Base-by-base conservation (phyloP, 1,284 basidiomycete genomes). In the Boletus mariae region DNA sequence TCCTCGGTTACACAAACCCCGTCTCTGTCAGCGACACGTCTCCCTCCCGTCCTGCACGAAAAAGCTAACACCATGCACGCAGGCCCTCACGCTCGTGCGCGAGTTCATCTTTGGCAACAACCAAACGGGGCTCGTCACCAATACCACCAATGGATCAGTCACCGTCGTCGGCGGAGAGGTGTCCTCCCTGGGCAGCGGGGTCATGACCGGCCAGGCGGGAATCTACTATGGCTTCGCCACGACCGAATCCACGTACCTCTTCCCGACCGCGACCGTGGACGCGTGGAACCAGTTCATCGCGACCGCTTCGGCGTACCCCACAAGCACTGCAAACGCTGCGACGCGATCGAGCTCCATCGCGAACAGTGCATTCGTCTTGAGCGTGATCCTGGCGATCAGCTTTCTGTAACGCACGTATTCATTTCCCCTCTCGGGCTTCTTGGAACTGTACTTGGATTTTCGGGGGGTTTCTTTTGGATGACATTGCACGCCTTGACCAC, bases 31-130 rank as follows among this genome's bases (percentile, higher is more conserved):
- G 82, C 61, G 9, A 43, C 32, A 11, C 47, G 29, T 31, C 37
- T 6, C 20, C 35, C 26, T 29, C 31, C 20, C 20, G 15, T 1
- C 2, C 15, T 12, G 7, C 23, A 17, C 20, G 20, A 20, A 34
- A 15, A 3, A 9, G 23, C 46, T 51, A 7, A 42, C 41, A 17
- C 10, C 29, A 38, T 6, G 0, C 9, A 35, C 42, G 2, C 20
- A 85, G 83, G 80, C 79, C 4, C 73, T 76, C 58, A 75, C 74
- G 15, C 78, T 85, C 64, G 61, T 75, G n/a, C 75, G 78, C 13
- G 81, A 85, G 55, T 85, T 85, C 54, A 69, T 85, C 32, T 69
- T 85, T 40, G 84, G 84, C 1, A 64, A 64, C 47, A 81, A 83
- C 60, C 58, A 67, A 32, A 78, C 78, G 4, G 83, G 83, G 0